Evolutionary conservation across 441 rosid genomes (phyloP).

Genomic region (Euphorbia schlechtendalii): DNA sequence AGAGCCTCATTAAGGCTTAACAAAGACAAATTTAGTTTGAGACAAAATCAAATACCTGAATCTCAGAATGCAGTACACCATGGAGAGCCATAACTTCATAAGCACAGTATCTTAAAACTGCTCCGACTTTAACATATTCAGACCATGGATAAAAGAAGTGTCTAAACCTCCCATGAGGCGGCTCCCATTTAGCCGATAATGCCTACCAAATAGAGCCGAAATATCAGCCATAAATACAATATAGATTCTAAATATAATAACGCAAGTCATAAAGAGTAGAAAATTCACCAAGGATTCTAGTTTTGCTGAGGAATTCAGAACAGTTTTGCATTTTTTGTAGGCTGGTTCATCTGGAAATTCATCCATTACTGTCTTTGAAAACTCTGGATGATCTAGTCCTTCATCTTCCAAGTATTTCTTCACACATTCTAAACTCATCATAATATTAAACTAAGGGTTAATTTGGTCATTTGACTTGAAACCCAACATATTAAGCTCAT

Average conservation of each 20-base stretch:
- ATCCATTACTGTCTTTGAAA: constrained; percentile 48
- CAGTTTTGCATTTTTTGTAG: constrained; percentile 37
- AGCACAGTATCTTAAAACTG: constrained; percentile 49
- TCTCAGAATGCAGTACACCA: constrained; percentile 65
- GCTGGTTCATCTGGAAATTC: constrained; percentile 65
- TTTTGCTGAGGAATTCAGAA: constrained; percentile 47
- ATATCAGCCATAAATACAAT: background rate
- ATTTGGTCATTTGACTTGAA: too few relatives aligned
- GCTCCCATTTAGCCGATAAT: constrained; percentile 58
- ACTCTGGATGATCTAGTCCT: constrained; percentile 40
- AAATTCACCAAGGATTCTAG: constrained; percentile 47
- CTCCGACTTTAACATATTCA: constrained; percentile 60
- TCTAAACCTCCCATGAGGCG: constrained; percentile 54
- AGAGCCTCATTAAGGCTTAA: too few relatives aligned
- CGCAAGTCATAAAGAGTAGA: background rate
- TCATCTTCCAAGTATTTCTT: constrained; percentile 56
- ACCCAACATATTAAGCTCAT: too few relatives aligned
- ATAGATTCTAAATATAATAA: too few relatives aligned
- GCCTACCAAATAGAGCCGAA: constrained; percentile 33
- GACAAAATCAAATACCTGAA: constrained; percentile 34
- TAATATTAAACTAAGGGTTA: background rate
- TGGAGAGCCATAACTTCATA: constrained; percentile 71
- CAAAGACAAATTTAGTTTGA: too few relatives aligned
- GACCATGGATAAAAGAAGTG: constrained; percentile 68
- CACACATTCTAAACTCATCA: constrained; percentile 45